These are phyloP conservation scores for Marasmius sp. DNA, from an alignment of 1,284 basidiomycete genomes.

Conservation along the genomic window DNA sequence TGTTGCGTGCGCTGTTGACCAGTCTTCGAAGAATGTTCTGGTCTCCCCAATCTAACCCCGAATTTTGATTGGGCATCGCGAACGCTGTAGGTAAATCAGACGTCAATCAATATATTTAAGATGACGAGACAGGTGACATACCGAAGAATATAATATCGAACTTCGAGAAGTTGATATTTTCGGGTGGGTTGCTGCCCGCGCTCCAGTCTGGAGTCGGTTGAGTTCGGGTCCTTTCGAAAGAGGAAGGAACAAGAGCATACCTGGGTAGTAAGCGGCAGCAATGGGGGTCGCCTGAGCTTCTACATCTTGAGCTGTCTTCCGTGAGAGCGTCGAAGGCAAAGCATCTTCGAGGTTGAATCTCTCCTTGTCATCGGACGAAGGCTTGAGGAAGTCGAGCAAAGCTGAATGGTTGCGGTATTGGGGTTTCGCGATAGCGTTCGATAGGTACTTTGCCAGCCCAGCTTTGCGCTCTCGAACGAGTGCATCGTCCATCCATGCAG, in stretches of 20 bases:
- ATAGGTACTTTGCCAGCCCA: slow-evolving; percentile 44
- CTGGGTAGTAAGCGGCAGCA: slow-evolving; percentile 54
- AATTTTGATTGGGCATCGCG: slow-evolving; percentile 63
- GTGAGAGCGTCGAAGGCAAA: slow-evolving; percentile 43
- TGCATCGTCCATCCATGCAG: slow-evolving; percentile 52
- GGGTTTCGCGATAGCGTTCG: slow-evolving; percentile 33
- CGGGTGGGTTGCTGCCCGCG: slow-evolving; percentile 54
- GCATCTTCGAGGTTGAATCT: slow-evolving; percentile 42
- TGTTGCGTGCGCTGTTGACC: slow-evolving; percentile 51
- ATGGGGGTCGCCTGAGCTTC: slow-evolving; percentile 22
- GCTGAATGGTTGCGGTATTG: slow-evolving; percentile 31
- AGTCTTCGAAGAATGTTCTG: slow-evolving; percentile 57
- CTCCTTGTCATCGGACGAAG: slow-evolving; percentile 17
- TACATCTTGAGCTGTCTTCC: slow-evolving; percentile 32
- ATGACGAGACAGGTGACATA: slow-evolving; percentile 18
- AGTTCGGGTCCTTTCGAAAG: not conserved
- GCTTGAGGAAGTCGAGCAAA: slow-evolving; percentile 39
- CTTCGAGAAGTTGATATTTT: slow-evolving; percentile 65
- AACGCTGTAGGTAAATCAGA: slow-evolving; percentile 49
- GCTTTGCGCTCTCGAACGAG: slow-evolving; percentile 53
- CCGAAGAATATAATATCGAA: slow-evolving; percentile 74
- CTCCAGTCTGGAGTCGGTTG: slow-evolving; percentile 55
- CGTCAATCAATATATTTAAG: not conserved
- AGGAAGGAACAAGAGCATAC: slow-evolving; percentile 7
- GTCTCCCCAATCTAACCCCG: slow-evolving; percentile 55